These are phyloP conservation scores for Phialemonium atrogriseum DNA, from an alignment of 2,329 filamentous ascomycete species.

Conservation along the genomic window DNA sequence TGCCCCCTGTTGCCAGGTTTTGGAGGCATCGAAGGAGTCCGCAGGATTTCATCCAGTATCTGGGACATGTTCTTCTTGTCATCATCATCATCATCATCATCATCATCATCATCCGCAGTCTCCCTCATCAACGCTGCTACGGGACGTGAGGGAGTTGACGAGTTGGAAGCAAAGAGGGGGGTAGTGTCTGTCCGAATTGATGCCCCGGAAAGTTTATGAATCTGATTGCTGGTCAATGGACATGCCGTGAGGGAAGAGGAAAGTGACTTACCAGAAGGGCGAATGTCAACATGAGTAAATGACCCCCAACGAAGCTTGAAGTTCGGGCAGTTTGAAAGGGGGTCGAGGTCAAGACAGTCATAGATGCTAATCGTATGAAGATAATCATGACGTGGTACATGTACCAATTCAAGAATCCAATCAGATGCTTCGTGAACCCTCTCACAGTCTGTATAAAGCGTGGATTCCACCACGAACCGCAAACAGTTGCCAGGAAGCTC, in stretches of 20 bases:
- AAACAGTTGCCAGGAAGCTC: constrained; percentile 38
- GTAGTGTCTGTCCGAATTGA: constrained; percentile 49
- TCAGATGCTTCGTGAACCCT: constrained; percentile 52
- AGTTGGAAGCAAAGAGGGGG: constrained; percentile 36
- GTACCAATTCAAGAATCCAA: constrained; percentile 58
- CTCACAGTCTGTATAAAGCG: constrained; percentile 50
- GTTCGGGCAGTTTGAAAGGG: too few species aligned
- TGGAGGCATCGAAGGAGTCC: constrained; percentile 16
- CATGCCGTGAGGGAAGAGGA: too few species aligned
- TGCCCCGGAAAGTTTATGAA: constrained; percentile 33
- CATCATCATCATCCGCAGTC: too few species aligned
- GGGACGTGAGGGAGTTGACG: too few species aligned
- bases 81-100: too few species aligned
- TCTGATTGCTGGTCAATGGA: too few species aligned
- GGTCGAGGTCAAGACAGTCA: constrained; percentile 28
- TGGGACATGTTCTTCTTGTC: constrained; percentile 36
- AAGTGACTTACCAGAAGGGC: constrained; percentile 45
- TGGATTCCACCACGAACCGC: constrained; percentile 62
- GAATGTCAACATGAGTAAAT: constrained; percentile 45
- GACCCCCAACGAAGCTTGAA: constrained; percentile 34
- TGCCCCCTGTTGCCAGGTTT: constrained; percentile 24
- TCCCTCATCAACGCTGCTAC: too few species aligned
- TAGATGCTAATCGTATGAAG: constrained; percentile 42
- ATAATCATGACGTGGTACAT: constrained; percentile 54
- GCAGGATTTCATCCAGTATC: constrained; percentile 35